phyloP scores from a whole-genome alignment of 306 rosid genomes.

The Malus sylvestris region DNA sequence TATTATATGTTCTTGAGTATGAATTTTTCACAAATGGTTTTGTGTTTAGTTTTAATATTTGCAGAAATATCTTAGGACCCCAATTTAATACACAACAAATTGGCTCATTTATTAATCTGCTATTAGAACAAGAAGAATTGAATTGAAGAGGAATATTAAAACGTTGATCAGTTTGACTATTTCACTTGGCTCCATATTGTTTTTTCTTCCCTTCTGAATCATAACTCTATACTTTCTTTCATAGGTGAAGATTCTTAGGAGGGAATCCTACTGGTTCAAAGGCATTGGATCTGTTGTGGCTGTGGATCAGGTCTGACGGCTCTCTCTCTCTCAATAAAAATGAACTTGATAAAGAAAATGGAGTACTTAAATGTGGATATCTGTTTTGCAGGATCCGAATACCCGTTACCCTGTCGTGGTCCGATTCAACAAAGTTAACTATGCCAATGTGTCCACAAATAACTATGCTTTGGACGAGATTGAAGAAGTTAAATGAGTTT shows the following conservation, averaged over 20 bases:
- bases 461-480: conserved; percentile 89
- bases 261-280: conserved; percentile 81
- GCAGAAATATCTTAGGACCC: not conserved
- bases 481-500: conserved; percentile 49
- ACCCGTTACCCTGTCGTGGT: conserved; percentile 83
- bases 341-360: not conserved
- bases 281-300: conserved; percentile 74
- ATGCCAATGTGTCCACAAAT: conserved; percentile 83
- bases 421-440: conserved; percentile 76
- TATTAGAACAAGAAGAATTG: too few relatives aligned
- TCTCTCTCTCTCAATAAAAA: not conserved
- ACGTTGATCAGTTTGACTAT: not conserved
- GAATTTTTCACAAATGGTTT: not conserved
- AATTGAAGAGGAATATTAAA: not conserved
- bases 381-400: conserved; percentile 54
- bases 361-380: not conserved
- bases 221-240: not conserved
- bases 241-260: conserved; percentile 85
- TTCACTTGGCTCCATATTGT: not conserved
- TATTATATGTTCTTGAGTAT: not conserved
- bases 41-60: not conserved
- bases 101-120: too few relatives aligned
- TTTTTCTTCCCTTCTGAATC: not conserved
- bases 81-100: not conserved
- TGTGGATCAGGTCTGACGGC: conserved; percentile 63